Conservation (phyloP, 176 grass and related monocot species). For the Aechmea fasciata region DNA sequence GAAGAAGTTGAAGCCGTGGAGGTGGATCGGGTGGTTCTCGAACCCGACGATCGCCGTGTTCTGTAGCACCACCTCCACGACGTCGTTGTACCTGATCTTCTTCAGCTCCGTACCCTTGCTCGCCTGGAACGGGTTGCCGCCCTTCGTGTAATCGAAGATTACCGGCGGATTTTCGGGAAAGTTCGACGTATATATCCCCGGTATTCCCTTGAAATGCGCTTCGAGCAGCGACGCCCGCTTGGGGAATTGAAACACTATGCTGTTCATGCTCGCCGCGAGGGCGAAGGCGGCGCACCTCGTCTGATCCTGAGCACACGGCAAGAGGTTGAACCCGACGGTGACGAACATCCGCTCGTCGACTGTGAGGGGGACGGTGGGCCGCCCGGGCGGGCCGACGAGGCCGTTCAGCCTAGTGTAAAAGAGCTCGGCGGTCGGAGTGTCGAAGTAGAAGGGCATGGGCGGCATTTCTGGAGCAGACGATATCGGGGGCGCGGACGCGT, state of each 20-base stretch:
- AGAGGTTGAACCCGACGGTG: conserved; percentile 30
- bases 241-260: too few relatives aligned
- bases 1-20: conserved; percentile 87
- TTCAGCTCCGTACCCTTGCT: conserved; percentile 36
- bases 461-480: conserved; percentile 41
- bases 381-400: conserved; percentile 8
- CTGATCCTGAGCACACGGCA: conserved; percentile 33
- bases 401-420: conserved; percentile 43
- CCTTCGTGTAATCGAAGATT: conserved; percentile 23
- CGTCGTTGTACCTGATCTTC: conserved; percentile 52
- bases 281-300: conserved; percentile 23
- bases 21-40: conserved; percentile 86
- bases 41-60: conserved; percentile 31
- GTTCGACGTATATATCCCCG: conserved; percentile 15
- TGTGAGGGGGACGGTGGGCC: conserved; percentile 29
- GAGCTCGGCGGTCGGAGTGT: conserved; percentile 30
- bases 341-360: conserved; percentile 60
- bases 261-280: too few relatives aligned
- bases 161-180: conserved; percentile 51
- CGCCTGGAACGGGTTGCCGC: conserved; percentile 26
- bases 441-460: conserved; percentile 34
- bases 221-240: too few relatives aligned
- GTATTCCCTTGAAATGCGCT: too few relatives aligned
- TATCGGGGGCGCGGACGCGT: conserved; percentile 19
- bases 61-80: conserved; percentile 79